Evolutionary conservation across 768 basidiomycete species (phyloP), one percentile per base, ranked within the genome.

Genomic region (Lactifluus volemus): DNA sequence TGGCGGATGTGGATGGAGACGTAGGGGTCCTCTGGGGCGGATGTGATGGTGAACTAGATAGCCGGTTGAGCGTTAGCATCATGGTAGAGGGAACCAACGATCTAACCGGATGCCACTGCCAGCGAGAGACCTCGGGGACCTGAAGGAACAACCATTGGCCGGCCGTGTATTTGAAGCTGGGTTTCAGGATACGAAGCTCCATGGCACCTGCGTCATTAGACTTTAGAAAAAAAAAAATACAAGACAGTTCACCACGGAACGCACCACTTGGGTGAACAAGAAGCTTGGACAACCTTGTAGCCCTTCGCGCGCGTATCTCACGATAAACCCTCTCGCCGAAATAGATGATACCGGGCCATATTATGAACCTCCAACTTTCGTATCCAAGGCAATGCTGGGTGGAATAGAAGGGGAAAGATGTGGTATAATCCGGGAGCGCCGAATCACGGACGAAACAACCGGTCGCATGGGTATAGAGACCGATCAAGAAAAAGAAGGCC

Each of bases 71-170:
- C n/a, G 15, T n/a, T 49, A 41, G 44, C 25, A 11, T 49, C 36
- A 49, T 8, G 25, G 42, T 9, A 36, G 29, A 36, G 36, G 55
- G n/a, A 55, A 11, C 5, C n/a, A 11, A 63, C 17, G 17, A 55
- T n/a, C 89, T 68, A 67, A 94, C 92, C n/a, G 95, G 94, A 74
- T 96, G 94, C 93, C 93, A 98, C 71, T 97, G 92, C 71, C 80
- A 84, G 19, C 68, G 73, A 47, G 92, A 94, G 11, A 97, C 73
- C 48, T 93, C 90, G 3, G 95, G 93, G 14, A 94, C 83, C 68
- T 92, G 88, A 65, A 94, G 75, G 77, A 92, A 95, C 30, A 94
- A 76, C 92, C 92, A 95, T 76, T 94, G 91, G 11, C 92, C 92
- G 36, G 91, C 81, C 52, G 86, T 87, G 74, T 97, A 95, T 70